Evolutionary conservation across 2,329 filamentous ascomycete genomes (phyloP), one percentile per base, ranked within the genome.

Genomic region (Ascochyta lentis): DNA sequence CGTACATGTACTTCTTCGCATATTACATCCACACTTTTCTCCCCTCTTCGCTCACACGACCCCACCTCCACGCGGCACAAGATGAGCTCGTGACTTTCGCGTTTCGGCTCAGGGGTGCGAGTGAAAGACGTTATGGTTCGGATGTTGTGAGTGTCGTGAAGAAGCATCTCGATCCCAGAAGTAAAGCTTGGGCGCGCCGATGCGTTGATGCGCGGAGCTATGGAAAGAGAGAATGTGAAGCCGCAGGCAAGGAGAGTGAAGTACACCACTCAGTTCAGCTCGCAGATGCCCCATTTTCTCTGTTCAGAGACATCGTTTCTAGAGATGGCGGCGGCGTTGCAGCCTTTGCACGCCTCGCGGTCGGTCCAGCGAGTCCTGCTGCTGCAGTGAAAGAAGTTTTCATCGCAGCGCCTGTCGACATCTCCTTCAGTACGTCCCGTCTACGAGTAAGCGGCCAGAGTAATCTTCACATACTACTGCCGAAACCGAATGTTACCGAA

Each of bases 1-100:
- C 57, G 0, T 74, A 74, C 52, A 67, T 74, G 59, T 72, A 65
- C 60, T 74, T 66, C 49, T 70, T 61, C 56, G 66, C 60, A 2
- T 72, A 67, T 61, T 74, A 74, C 62, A 62, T 71, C 47, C 59
- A 68, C 58, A 66, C 65, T 0, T 66, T 71, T 42, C 60, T 74
- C 3, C 67, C 70, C 0, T 4, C 51, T 6, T 59, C 61, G 1
- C 26, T 73, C 2, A 47, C 55, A 0, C 57, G 44, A 0, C 44
- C 60, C 1, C 72, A 74, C 34, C 58, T 69, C 33, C 41, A 69
- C 46, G 54, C 53, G 34, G 71, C 64, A 1, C 65, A 69, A 27
- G 71, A 75, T 42, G 56, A 59, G 16, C 67, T 74, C 8, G 52
- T 69, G 6, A 67, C 67, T 1, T 74, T 71, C 52, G 56, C 59